Base-by-base conservation (phyloP, 768 basidiomycete species). In the Suillus subalutaceus region DNA sequence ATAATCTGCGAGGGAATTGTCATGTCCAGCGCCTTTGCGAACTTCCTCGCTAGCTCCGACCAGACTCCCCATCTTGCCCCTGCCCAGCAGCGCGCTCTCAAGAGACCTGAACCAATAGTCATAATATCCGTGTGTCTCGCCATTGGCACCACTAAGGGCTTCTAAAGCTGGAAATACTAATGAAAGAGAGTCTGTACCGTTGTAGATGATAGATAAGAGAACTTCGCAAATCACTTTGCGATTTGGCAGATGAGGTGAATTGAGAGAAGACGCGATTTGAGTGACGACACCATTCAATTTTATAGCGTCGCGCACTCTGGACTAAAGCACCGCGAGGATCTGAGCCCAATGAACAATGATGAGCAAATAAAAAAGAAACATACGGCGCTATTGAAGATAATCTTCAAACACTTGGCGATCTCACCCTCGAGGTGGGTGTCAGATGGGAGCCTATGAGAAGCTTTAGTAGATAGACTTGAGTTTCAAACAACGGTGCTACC, bases 31-130 rank as follows among this genome's bases (percentile, higher is more conserved):
- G 66, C 84, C 80, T 65, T 86, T 88, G 76, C 85, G 86, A 64
- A 96, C 86, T 70, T 98, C 96, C 16, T 96, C 93, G 71, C 96
- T 97, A 30, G 95, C 94, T 0, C 97, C 97, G 9, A 99, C 97
- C 48, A 93, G 77, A 74, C 93, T 97, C 1, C 97, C 97, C 94
- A 98, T 96, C 75, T 90, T 91, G 1, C 97, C 97, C 64, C 95
- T 82, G 3, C 96, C 96, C 57, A 88, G 85, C 20, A 98, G 82
- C 3, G 87, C 87, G 35, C 80, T 79, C 69, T 94, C 91, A 68
- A 97, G 80, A 0, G 89, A 90, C 70, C 88, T 90, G 74, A 99
- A 93, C 96, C 95, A 99, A 71, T 88, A 95, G 67, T 89, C 89
- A 75, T 94, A 99, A 63, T 82, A 86, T 40, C 86, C 85, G 26